Conservation (phyloP, 148 eudicot species). For the Nepenthes mirabilis region DNA sequence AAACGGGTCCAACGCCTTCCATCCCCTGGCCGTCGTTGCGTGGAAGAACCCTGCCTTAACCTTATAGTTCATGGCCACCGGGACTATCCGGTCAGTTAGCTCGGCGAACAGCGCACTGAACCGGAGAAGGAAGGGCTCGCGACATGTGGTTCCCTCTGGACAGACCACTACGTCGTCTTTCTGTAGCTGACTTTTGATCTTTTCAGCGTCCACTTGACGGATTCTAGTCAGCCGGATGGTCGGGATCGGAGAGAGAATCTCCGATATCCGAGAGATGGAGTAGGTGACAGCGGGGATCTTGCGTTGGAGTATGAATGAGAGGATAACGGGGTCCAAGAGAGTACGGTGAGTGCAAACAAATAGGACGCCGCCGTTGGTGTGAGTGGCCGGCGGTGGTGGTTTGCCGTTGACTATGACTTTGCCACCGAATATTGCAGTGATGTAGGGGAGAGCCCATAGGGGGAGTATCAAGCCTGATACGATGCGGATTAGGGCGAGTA, state of each 20-base stretch:
- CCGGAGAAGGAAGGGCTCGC: slow-evolving; percentile 75
- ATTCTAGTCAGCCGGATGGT: slow-evolving; percentile 63
- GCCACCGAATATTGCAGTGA: slow-evolving; percentile 46
- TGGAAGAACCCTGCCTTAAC: slow-evolving; percentile 82
- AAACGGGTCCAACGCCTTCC: slow-evolving; percentile 80
- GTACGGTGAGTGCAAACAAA: slow-evolving; percentile 87
- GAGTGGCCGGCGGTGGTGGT: slow-evolving; percentile 42
- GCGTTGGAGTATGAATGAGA: slow-evolving; percentile 56
- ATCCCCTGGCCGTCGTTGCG: slow-evolving; percentile 86
- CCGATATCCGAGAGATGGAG: slow-evolving; percentile 67
- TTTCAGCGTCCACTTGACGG: slow-evolving; percentile 58
- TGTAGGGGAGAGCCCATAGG: slow-evolving; percentile 49
- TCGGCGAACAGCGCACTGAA: slow-evolving; percentile 83
- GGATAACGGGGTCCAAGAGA: slow-evolving; percentile 88
- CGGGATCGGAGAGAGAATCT: slow-evolving; percentile 80
- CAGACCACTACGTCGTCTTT: slow-evolving; percentile 72
- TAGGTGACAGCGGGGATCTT: slow-evolving; percentile 84
- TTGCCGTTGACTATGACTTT: slow-evolving; percentile 52
- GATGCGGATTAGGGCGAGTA: slow-evolving; percentile 53
- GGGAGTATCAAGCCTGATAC: slow-evolving; percentile 38
- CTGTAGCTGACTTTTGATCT: slow-evolving; percentile 34
- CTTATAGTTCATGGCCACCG: slow-evolving; percentile 83
- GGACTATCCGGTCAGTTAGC: slow-evolving; percentile 66
- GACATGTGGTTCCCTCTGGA: slow-evolving; percentile 88
- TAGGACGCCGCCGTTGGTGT: slow-evolving; percentile 43